Percentiles rank a stretch among this genome's conserved stretches.
phyloP scores from a whole-genome alignment of 805 yeast species.

The Grigorovia jiainica region DNA sequence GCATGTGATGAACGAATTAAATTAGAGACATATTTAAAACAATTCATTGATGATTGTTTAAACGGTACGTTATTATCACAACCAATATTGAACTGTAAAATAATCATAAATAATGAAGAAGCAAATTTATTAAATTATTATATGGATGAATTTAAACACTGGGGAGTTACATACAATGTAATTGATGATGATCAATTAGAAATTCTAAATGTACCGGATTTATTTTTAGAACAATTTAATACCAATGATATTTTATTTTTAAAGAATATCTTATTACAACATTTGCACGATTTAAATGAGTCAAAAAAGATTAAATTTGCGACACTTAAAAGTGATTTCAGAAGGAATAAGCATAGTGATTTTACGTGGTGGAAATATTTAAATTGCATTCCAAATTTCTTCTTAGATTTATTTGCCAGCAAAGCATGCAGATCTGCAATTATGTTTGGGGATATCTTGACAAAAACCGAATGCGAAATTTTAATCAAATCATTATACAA shows the following conservation, averaged over 20 bases:
- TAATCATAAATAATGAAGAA: constrained; percentile 26
- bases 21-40: constrained; percentile 42
- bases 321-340: not conserved
- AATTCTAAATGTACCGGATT: constrained; percentile 33
- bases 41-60: constrained; percentile 26
- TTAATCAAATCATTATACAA: constrained; percentile 34
- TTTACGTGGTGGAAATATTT: constrained; percentile 33
- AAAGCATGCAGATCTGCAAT: constrained; percentile 62
- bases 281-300: constrained; percentile 34
- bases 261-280: constrained; percentile 34
- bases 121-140: constrained; percentile 24
- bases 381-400: constrained; percentile 40
- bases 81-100: constrained; percentile 8
- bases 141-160: constrained; percentile 24
- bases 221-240: constrained; percentile 30
- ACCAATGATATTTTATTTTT: constrained; percentile 25
- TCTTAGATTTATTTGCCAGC: constrained; percentile 44
- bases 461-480: constrained; percentile 33
- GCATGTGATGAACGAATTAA: constrained; percentile 72
- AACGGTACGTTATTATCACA: constrained; percentile 12
- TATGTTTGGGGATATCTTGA: constrained; percentile 57
- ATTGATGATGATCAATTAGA: not conserved
- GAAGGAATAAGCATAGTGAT: not conserved
- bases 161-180: constrained; percentile 36
- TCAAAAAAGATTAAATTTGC: constrained; percentile 16